Evolutionary conservation across 2,329 filamentous ascomycete species (phyloP).

Genomic region (Claviceps humidiphila): DNA sequence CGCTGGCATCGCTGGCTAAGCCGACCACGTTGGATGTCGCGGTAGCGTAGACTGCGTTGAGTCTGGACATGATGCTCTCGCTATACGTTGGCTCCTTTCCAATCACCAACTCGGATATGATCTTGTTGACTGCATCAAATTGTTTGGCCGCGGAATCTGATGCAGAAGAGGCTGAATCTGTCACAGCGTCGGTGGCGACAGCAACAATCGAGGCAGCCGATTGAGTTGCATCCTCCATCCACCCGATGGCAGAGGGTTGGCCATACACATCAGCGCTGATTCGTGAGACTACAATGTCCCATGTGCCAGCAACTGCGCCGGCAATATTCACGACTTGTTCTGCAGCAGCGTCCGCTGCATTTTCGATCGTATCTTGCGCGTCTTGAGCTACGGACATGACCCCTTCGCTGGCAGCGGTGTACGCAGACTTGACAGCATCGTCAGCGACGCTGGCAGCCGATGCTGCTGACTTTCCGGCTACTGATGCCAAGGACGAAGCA

Average conservation of each 20-base stretch:
- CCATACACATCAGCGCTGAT: slow-evolving; percentile 61
- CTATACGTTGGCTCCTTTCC: slow-evolving; percentile 73
- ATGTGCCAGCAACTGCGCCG: slow-evolving; percentile 25
- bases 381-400: slow-evolving; percentile 25
- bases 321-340: slow-evolving; percentile 24
- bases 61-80: slow-evolving; percentile 61
- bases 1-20: slow-evolving; percentile 21
- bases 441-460: slow-evolving; percentile 33
- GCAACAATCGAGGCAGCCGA: slow-evolving; percentile 44
- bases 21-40: slow-evolving; percentile 43
- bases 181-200: slow-evolving; percentile 38
- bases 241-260: slow-evolving; percentile 43
- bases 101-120: slow-evolving; percentile 63
- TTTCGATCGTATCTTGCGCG: slow-evolving; percentile 24
- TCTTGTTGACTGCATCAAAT: slow-evolving; percentile 55
- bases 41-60: slow-evolving; percentile 60
- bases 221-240: slow-evolving; percentile 34
- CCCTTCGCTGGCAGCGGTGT: slow-evolving; percentile 30
- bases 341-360: slow-evolving; percentile 32
- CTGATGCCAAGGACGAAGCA: slow-evolving; percentile 36
- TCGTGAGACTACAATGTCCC: slow-evolving; percentile 37
- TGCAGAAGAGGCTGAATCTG: slow-evolving; percentile 34
- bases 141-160: slow-evolving; percentile 48
- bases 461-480: slow-evolving; percentile 31
- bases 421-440: slow-evolving; percentile 37